Evolutionary conservation across 768 basidiomycete species (phyloP).

Genomic region (Rhodotorula babjevae): DNA sequence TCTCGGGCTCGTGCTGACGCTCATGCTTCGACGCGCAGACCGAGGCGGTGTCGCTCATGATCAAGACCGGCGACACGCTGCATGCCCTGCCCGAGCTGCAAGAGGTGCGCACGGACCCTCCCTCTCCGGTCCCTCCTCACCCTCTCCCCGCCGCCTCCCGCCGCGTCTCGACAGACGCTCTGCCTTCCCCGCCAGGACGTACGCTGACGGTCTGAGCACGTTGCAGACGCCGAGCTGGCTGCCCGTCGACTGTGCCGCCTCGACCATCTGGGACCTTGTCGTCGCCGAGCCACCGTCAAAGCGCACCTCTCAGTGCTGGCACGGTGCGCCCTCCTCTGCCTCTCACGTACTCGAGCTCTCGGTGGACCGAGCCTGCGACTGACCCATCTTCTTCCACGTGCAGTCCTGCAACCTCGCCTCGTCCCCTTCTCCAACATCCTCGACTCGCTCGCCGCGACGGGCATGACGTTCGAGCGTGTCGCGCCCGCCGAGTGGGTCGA

Average conservation of each 20-base stretch:
- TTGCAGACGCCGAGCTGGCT: constrained; percentile 53
- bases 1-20: constrained; percentile 44
- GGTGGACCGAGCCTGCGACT: too few relatives aligned
- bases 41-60: constrained; percentile 53
- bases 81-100: constrained; percentile 45
- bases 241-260: constrained; percentile 56
- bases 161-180: too few relatives aligned
- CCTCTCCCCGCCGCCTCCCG: too few relatives aligned
- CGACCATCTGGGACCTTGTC: constrained; percentile 54
- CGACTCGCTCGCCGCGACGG: constrained; percentile 48
- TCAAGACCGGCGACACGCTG: constrained; percentile 51
- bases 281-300: constrained; percentile 12
- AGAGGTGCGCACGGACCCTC: constrained; percentile 45
- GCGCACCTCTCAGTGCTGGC: constrained; percentile 41
- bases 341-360: too few relatives aligned
- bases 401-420: constrained; percentile 30
- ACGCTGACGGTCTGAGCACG: neutral
- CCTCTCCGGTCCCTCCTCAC: too few relatives aligned
- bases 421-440: constrained; percentile 51
- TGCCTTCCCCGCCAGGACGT: too few relatives aligned
- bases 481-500: constrained; percentile 49
- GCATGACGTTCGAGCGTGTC: constrained; percentile 51
- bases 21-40: constrained; percentile 56
- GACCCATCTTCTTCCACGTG: too few relatives aligned
- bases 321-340: constrained; percentile 48